Evolutionary conservation across 2,329 filamentous ascomycete species (phyloP), one percentile per base, ranked within the genome.

Genomic region (Leptosphaerulina australis): DNA sequence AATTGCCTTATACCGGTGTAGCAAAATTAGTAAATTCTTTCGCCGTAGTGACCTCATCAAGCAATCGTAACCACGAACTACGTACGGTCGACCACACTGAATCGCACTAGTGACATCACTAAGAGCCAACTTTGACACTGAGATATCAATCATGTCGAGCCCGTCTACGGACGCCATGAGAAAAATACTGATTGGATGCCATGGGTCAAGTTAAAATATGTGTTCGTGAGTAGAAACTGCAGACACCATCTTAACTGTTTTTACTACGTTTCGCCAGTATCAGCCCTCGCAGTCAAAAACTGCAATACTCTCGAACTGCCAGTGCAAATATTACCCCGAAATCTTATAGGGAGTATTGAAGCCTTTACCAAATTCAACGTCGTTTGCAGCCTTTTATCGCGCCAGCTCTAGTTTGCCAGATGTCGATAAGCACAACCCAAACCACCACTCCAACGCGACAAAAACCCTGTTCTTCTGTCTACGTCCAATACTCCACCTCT

Each of bases 101-200:
- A 30, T 22, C 40, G 40, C 44, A 28, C 44, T 46, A 33, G 8
- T 39, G 11, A 39, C 35, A 46, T 46, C 43, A 33, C 17, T 14
- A 15, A 26, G 20, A 26, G 14, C 18, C 43, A 38, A 26, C 34
- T 34, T 30, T 15, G 38, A 38, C 26, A 33, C 24, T 31, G 29
- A 21, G 40, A 44, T 1, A n/a, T 36, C n/a, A 17, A 21, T 33
- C 36, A 35, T 28, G 31, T 7, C 44, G 28, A 17, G 34, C 22
- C 44, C 28, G 33, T n/a, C 34, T 21, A 34, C 25, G 44, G 44
- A 35, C 9, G 2, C 34, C 35, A 28, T 8, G 21, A 15, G 20
- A 15, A 20, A 26, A 33, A 14, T 3, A 26, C 14, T 40, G 25
- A 26, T 22, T 6, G 18, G 9, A 29, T 45, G 25, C 25, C 24